phyloP scores from a whole-genome alignment of 768 basidiomycete genomes.

The Hypsizygus marmoreus region DNA sequence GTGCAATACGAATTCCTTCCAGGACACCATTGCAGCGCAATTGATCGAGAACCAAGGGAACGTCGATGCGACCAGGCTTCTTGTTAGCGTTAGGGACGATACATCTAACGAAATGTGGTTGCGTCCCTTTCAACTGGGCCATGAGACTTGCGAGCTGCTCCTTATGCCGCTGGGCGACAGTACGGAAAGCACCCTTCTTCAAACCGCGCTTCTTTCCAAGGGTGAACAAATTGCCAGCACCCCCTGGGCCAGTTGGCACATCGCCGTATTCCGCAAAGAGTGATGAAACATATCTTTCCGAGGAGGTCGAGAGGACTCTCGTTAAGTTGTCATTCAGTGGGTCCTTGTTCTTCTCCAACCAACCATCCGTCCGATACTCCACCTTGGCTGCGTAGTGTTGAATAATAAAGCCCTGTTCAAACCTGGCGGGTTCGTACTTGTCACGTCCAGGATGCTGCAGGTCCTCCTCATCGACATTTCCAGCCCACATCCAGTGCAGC shows the following conservation, averaged over 20 bases:
- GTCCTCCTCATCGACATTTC: conserved; percentile 46
- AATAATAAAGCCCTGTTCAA: conserved; percentile 93
- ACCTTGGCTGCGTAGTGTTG: conserved; percentile 97
- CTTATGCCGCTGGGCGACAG: conserved; percentile 92
- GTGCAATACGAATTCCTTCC: conserved; percentile 97
- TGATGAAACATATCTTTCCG: conserved; percentile 76
- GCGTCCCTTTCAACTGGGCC: conserved; percentile 87
- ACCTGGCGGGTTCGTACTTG: conserved; percentile 86
- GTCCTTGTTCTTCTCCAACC: conserved; percentile 99
- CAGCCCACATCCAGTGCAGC: conserved; percentile 76
- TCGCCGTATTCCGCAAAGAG: conserved; percentile 86
- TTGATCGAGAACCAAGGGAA: conserved; percentile 94
- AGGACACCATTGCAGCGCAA: conserved; percentile 98
- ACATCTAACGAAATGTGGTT: conserved; percentile 97
- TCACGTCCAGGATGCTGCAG: conserved; percentile 69
- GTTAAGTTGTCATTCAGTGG: conserved; percentile 96
- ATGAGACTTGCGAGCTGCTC: conserved; percentile 93
- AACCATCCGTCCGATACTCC: conserved; percentile 93
- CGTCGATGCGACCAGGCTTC: conserved; percentile 88
- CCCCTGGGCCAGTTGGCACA: conserved; percentile 32
- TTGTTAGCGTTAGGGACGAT: conserved; percentile 95
- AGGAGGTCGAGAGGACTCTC: conserved; percentile 80
- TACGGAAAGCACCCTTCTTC: conserved; percentile 97
- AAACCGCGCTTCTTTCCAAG: conserved; percentile 71
- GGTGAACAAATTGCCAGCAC: conserved; percentile 39